Evolutionary conservation across 306 rosid genomes (phyloP).

Genomic region (Prosopis cineraria): DNA sequence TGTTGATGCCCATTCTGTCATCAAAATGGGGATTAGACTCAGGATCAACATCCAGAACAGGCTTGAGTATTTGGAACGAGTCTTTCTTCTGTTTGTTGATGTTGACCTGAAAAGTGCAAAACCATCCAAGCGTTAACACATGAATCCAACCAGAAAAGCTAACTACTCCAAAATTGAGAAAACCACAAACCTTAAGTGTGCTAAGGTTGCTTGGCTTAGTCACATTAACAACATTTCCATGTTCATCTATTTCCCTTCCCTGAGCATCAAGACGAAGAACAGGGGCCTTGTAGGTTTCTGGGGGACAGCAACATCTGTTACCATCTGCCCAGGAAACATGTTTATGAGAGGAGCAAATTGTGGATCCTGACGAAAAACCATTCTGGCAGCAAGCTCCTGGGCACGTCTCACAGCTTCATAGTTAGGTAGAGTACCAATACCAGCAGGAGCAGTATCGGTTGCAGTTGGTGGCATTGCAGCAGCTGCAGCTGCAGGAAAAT

Average conservation of each 20-base stretch:
- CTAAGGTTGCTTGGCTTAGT: constrained; percentile 86
- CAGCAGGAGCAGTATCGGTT: constrained; percentile 42
- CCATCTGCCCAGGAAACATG: constrained; percentile 78
- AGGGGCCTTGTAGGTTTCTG: constrained; percentile 90
- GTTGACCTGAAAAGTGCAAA: constrained; percentile 69
- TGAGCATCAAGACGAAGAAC: constrained; percentile 97
- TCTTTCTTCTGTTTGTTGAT: constrained; percentile 94
- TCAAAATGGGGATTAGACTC: constrained; percentile 85
- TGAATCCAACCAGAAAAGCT: background rate
- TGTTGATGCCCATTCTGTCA: constrained; percentile 75
- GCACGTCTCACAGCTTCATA: constrained; percentile 90
- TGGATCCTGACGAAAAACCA: constrained; percentile 96
- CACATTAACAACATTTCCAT: constrained; percentile 77
- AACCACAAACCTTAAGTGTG: constrained; percentile 79
- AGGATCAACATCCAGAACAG: constrained; percentile 87
- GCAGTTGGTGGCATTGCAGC: constrained; percentile 33
- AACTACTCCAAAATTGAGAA: constrained; percentile 6
- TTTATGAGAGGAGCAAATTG: constrained; percentile 89
- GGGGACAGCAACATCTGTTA: constrained; percentile 54
- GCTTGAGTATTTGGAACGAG: constrained; percentile 82
- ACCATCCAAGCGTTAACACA: constrained; percentile 3
- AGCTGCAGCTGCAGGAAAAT: constrained; percentile 40
- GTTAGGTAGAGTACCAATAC: constrained; percentile 50
- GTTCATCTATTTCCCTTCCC: constrained; percentile 94
- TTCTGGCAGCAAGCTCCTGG: constrained; percentile 86